Base-by-base conservation (phyloP, 2,329 filamentous ascomycete genomes). In the Exserohilum turcica region DNA sequence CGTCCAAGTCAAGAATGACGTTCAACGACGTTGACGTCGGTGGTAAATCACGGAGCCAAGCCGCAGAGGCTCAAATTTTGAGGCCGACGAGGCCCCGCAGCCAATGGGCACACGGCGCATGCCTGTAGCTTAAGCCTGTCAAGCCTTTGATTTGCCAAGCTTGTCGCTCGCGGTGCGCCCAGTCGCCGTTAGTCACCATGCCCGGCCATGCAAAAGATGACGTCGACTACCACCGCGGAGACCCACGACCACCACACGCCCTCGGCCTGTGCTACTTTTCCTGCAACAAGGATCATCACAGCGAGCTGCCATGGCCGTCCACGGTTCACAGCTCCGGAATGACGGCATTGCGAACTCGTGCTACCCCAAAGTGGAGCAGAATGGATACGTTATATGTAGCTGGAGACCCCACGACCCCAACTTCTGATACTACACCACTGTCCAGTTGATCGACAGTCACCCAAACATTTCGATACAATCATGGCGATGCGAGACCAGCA, bases 401-500 rank as follows among this genome's bases (percentile, higher is more conserved):
- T 31, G 43, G 32, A 43, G 33, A 47, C 33, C 42, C 43, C 46
- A 54, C 43, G 29, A 35, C 29, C 33, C 36, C 15, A n/a, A 37
- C 0, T 8, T 52, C 18, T 38, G 15, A 24, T 16, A 16, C 2
- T 15, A 51, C 31, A 13, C 18, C 16, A 18, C 40, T 19, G 27
- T 27, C 13, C 40, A 15, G 3, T 27, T 27, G 29, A 51, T 32
- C 42, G 36, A 47, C 27, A 28, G 27, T 35, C 15, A 9, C 9
- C 24, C 13, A 28, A 18, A 28, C 15, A 28, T 21, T 35, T 16
- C 29, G 21, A 24, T 16, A 31, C 43, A 51, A 28, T 7, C 18
- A 70, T 70, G 66, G 63, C 54, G 46, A 60, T 70, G 47, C 43
- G 67, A 32, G 54, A 57, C 24, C 56, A 56, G 19, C 53, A 65